Conservation (phyloP, 257 asterid genomes). For the Voacanga thouarsii region DNA sequence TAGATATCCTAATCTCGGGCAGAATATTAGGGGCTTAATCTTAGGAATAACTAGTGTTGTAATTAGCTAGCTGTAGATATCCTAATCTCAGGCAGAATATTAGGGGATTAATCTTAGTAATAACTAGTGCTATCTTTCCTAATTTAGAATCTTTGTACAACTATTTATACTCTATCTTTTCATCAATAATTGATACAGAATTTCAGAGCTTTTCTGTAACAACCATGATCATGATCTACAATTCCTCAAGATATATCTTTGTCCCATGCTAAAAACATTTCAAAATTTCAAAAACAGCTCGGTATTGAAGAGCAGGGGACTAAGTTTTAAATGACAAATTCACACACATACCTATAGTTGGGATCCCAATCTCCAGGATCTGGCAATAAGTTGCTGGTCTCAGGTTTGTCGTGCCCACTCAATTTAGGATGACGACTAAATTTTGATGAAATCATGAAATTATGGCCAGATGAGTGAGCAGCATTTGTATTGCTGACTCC, state of each 20-base stretch:
- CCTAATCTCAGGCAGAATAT: no score
- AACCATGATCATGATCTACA: no score
- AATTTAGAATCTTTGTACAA: no score
- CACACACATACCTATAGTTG: constrained; percentile 71
- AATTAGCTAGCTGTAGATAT: no score
- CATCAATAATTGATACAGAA: no score
- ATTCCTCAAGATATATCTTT: neutral
- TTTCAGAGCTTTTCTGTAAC: no score
- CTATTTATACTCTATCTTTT: no score
- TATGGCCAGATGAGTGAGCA: constrained; percentile 52
- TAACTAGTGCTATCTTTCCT: no score
- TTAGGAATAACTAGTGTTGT: no score
- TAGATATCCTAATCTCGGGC: no score
- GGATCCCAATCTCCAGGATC: constrained; percentile 99
- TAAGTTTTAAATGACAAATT: neutral
- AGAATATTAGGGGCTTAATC: no score
- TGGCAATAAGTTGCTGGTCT: constrained; percentile 70
- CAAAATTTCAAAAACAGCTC: neutral
- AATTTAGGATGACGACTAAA: constrained; percentile 44
- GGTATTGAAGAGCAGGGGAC: neutral
- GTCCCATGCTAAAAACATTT: neutral
- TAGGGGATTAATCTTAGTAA: no score
- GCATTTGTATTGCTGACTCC: constrained; percentile 53
- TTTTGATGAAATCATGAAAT: constrained; percentile 28
- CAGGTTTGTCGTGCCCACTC: constrained; percentile 54